Percentiles rank a stretch among this genome's conserved stretches.
These are phyloP conservation scores for Termitomyces sp. DNA, from an alignment of 768 basidiomycete species.

Conservation along the genomic window DNA sequence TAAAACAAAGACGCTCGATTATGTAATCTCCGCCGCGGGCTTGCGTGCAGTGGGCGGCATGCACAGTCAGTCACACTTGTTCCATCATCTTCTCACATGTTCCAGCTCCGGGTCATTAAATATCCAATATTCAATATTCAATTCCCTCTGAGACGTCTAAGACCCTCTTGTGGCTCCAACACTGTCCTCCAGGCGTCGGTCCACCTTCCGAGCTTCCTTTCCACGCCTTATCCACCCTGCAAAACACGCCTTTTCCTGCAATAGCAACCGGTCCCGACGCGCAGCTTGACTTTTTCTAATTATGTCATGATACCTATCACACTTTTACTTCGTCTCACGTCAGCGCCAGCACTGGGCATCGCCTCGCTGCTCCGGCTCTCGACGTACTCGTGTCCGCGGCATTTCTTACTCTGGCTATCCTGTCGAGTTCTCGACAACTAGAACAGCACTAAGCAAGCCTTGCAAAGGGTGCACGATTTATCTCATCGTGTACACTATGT, in stretches of 20 bases:
- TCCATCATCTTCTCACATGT: conserved; percentile 10
- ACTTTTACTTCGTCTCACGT: neutral
- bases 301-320: neutral
- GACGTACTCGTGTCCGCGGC: neutral
- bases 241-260: neutral
- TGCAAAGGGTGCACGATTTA: neutral
- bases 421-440: too few species aligned
- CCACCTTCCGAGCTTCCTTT: neutral
- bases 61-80: neutral
- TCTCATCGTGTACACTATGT: neutral
- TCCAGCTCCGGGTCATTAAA: neutral
- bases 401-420: neutral
- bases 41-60: conserved; percentile 11
- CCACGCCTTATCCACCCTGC: neutral
- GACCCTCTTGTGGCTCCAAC: neutral
- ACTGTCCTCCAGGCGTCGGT: neutral
- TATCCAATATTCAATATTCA: neutral
- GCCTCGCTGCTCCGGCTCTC: neutral
- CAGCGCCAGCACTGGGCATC: neutral
- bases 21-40: conserved; percentile 13
- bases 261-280: neutral
- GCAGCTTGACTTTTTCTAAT: neutral
- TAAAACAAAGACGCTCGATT: conserved; percentile 7
- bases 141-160: neutral
- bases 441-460: too few species aligned